Conservation (phyloP, 2,329 filamentous ascomycete genomes). For the Botryotinia convoluta region DNA sequence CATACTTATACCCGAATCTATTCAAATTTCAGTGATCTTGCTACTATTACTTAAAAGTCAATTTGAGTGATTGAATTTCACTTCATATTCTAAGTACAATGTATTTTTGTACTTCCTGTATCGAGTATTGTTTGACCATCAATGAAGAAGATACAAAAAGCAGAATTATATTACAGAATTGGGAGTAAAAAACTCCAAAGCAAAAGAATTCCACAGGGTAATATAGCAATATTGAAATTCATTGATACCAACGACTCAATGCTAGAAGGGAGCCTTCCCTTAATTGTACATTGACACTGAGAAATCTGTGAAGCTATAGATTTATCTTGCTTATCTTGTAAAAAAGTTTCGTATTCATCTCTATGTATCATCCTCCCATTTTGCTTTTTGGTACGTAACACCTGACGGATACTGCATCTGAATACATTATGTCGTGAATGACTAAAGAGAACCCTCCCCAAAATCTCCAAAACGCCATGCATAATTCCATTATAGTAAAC, state of each 20-base stretch:
- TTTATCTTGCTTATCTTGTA: neutral
- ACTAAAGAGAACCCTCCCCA: constrained; percentile 11
- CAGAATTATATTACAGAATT: neutral
- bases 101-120: neutral
- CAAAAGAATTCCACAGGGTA: neutral
- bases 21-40: neutral
- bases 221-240: neutral
- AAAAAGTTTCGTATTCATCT: neutral
- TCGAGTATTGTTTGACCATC: neutral
- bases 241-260: neutral
- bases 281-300: no score
- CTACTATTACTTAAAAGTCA: neutral
- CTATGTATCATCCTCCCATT: neutral
- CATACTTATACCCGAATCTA: no score
- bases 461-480: constrained; percentile 18
- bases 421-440: constrained; percentile 16
- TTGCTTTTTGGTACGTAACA: constrained; percentile 14
- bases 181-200: neutral
- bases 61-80: neutral
- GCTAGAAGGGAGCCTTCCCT: no score
- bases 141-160: neutral
- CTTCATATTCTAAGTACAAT: neutral
- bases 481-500: constrained; percentile 14
- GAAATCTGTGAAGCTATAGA: neutral
- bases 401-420: constrained; percentile 14